These are phyloP conservation scores for Saussurea involucrata DNA, from an alignment of 129 eudicot species.

Conservation along the genomic window DNA sequence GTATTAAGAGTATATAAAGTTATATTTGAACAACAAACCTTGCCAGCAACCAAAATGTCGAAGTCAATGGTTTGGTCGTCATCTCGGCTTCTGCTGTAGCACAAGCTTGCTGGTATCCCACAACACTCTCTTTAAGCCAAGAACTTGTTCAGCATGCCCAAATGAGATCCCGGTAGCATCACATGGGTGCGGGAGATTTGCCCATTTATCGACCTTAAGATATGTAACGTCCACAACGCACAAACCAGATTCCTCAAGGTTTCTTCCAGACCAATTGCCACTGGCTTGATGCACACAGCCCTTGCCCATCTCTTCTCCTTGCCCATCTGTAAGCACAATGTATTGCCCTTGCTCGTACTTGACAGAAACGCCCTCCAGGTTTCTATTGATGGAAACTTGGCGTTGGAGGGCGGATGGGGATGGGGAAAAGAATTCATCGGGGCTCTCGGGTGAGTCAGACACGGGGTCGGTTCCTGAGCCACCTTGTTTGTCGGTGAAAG, in stretches of 20 bases:
- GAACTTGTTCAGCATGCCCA: slow-evolving; percentile 37
- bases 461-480: slow-evolving; percentile 34
- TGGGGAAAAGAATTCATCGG: slow-evolving; percentile 38
- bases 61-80: neutral
- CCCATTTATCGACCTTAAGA: slow-evolving; percentile 32
- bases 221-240: slow-evolving; percentile 59
- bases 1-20: neutral
- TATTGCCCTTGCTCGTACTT: slow-evolving; percentile 51
- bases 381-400: slow-evolving; percentile 18
- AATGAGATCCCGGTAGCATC: slow-evolving; percentile 43
- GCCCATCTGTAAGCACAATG: slow-evolving; percentile 52
- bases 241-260: slow-evolving; percentile 47
- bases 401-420: slow-evolving; percentile 29
- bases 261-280: slow-evolving; percentile 56
- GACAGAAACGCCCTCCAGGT: slow-evolving; percentile 2
- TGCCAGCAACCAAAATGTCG: slow-evolving; percentile 16
- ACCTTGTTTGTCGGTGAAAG: slow-evolving; percentile 55
- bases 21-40: slow-evolving; percentile 1
- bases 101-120: slow-evolving; percentile 45
- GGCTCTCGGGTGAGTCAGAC: slow-evolving; percentile 44
- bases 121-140: slow-evolving; percentile 47
- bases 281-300: slow-evolving; percentile 64
- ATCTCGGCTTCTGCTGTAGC: slow-evolving; percentile 29
- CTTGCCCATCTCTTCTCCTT: slow-evolving; percentile 69
- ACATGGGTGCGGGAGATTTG: slow-evolving; percentile 41